Conservation (phyloP, 164 flowering plant species). For the Chimonanthus salicifolius region DNA sequence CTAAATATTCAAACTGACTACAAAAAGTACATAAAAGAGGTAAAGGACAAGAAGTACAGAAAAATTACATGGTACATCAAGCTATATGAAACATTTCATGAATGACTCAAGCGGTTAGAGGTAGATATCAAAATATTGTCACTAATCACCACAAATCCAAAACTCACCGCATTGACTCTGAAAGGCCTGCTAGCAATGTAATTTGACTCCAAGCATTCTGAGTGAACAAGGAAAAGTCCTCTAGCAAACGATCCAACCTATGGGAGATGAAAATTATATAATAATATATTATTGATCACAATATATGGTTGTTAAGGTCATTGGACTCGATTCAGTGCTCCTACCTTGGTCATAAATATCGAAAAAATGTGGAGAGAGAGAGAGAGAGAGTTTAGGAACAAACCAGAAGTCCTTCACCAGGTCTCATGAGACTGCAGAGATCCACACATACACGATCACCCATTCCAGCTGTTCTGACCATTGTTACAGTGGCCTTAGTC, state of each 20-base stretch:
- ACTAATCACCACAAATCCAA: not conserved
- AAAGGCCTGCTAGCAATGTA: constrained; percentile 95
- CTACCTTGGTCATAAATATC: not conserved
- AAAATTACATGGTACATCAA: not conserved
- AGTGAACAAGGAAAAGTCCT: constrained; percentile 90
- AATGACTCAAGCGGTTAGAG: not conserved
- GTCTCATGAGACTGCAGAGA: constrained; percentile 85
- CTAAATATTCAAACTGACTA: not conserved
- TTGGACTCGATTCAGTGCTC: not conserved
- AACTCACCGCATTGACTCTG: constrained; percentile 88
- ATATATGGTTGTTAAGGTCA: not conserved
- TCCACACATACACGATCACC: constrained; percentile 96
- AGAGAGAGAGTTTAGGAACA: constrained; percentile 10
- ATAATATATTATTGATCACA: constrained; percentile 4
- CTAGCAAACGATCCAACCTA: constrained; percentile 93
- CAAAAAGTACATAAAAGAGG: not conserved
- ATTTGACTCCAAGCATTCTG: constrained; percentile 87
- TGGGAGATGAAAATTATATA: not conserved
- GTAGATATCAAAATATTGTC: not conserved
- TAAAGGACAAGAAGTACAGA: not conserved
- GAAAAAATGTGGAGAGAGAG: not conserved
- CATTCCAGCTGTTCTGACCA: constrained; percentile 63
- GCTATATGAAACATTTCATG: not conserved
- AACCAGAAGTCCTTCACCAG: constrained; percentile 97
- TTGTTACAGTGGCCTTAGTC: constrained; percentile 53